phyloP scores from a whole-genome alignment of 805 yeast genomes.

The Candida adriatica region DNA sequence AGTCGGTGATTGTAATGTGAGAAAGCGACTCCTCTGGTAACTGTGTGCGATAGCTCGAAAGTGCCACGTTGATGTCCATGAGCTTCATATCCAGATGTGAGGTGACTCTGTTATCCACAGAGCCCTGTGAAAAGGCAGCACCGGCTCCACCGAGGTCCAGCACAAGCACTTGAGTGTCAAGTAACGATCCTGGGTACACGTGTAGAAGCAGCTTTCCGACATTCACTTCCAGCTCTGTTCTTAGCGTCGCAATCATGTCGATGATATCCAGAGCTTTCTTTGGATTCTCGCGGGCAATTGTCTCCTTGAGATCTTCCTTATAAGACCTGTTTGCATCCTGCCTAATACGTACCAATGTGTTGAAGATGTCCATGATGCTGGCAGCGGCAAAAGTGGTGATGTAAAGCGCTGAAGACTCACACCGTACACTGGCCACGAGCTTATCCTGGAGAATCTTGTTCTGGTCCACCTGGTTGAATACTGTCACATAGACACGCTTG shows the following conservation, averaged over 20 bases:
- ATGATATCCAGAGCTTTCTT: conserved; percentile 20
- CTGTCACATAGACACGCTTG: conserved; percentile 39
- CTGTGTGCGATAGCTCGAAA: conserved; percentile 51
- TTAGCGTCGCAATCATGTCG: conserved; percentile 34
- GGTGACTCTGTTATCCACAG: conserved; percentile 30
- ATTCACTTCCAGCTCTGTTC: conserved; percentile 60
- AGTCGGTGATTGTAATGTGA: conserved; percentile 43
- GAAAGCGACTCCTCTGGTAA: conserved; percentile 43
- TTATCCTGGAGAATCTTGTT: conserved; percentile 48
- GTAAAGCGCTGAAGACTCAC: conserved; percentile 51
- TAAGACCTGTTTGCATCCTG: conserved; percentile 71
- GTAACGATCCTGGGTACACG: conserved; percentile 75
- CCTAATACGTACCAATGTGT: conserved; percentile 61
- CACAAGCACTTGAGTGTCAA: conserved; percentile 70
- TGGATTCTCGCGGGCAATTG: conserved; percentile 20
- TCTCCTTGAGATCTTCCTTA: conserved; percentile 64
- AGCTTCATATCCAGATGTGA: conserved; percentile 56
- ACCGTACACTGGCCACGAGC: conserved; percentile 42
- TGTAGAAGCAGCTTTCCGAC: conserved; percentile 53
- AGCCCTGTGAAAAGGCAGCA: conserved; percentile 46
- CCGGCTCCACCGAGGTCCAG: conserved; percentile 46
- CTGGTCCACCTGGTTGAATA: conserved; percentile 61
- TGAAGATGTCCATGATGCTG: conserved; percentile 69
- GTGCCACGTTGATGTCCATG: conserved; percentile 57
- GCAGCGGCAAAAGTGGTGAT: conserved; percentile 84